Percentiles rank a stretch among this genome's conserved stretches.
Conservation (phyloP, 176 grass and related monocot species). For the Triticum dicoccoides region DNA sequence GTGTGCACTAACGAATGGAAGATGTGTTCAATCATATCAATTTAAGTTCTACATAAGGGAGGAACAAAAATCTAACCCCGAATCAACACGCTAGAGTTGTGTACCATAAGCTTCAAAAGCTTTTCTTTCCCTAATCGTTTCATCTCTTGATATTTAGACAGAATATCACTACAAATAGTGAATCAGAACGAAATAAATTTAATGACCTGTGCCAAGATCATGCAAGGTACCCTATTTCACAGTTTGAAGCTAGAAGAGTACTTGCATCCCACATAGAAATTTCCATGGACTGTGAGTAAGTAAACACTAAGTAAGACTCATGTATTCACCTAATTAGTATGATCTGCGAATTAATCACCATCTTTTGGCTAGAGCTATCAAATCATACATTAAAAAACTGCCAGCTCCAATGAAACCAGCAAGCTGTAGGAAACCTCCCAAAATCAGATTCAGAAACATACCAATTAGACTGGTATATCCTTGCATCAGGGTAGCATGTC, state of each 20-base stretch:
- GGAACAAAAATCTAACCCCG: background rate
- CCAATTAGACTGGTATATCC: background rate
- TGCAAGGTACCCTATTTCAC: background rate
- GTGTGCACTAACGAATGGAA: background rate
- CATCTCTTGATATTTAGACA: background rate
- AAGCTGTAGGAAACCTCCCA: background rate
- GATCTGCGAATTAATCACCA: background rate
- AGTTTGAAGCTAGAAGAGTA: background rate
- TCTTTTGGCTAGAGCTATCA: background rate
- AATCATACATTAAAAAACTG: background rate
- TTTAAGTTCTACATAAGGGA: background rate
- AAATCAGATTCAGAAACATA: background rate
- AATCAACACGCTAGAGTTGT: background rate
- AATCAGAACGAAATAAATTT: background rate
- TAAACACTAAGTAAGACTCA: background rate
- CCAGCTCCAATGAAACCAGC: background rate
- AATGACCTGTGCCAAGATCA: background rate
- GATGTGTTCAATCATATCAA: background rate
- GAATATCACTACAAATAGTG: background rate
- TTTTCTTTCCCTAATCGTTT: background rate
- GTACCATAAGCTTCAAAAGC: background rate
- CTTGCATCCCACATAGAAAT: background rate
- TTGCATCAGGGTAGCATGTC: background rate
- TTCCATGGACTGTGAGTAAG: background rate
- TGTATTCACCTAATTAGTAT: constrained; percentile 1